phyloP scores from a whole-genome alignment of 345 rosid genomes.

The Corchorus capsularis region DNA sequence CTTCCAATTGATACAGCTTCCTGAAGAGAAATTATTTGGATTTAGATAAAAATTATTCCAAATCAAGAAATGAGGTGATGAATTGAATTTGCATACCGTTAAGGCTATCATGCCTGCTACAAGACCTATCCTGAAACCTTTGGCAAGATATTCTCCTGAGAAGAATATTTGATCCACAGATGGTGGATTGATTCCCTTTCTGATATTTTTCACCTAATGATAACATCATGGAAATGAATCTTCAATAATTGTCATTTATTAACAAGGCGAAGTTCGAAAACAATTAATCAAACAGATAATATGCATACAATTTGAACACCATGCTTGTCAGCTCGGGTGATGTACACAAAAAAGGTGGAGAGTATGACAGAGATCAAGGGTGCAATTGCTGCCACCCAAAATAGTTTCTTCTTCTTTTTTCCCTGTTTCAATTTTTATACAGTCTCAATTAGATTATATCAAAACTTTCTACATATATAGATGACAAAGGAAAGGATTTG shows the following conservation, averaged over 20 bases:
- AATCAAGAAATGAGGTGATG: neutral
- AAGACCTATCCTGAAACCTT: slow-evolving; percentile 75
- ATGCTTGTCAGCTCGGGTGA: slow-evolving; percentile 76
- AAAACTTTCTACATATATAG: neutral
- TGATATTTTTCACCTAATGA: slow-evolving; percentile 65
- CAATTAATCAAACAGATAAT: neutral
- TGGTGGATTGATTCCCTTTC: slow-evolving; percentile 81
- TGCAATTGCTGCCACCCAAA: slow-evolving; percentile 91
- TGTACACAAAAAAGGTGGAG: slow-evolving; percentile 75
- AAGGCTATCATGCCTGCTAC: slow-evolving; percentile 87
- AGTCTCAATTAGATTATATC: neutral
- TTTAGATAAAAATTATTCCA: neutral
- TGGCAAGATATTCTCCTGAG: slow-evolving; percentile 58
- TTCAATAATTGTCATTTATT: neutral
- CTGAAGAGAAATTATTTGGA: slow-evolving; percentile 34
- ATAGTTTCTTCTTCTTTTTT: slow-evolving; percentile 69
- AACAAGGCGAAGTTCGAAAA: neutral
- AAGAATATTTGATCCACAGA: slow-evolving; percentile 61
- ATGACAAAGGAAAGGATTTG: slow-evolving; percentile 2
- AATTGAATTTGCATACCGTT: slow-evolving; percentile 48
- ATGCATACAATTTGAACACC: slow-evolving; percentile 81
- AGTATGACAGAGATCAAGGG: slow-evolving; percentile 73
- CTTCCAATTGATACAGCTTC: slow-evolving; percentile 95
- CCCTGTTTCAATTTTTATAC: slow-evolving; percentile 52
- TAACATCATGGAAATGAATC: neutral